Evolutionary conservation across 2,329 filamentous ascomycete species (phyloP).

Genomic region (Zalaria obscura): DNA sequence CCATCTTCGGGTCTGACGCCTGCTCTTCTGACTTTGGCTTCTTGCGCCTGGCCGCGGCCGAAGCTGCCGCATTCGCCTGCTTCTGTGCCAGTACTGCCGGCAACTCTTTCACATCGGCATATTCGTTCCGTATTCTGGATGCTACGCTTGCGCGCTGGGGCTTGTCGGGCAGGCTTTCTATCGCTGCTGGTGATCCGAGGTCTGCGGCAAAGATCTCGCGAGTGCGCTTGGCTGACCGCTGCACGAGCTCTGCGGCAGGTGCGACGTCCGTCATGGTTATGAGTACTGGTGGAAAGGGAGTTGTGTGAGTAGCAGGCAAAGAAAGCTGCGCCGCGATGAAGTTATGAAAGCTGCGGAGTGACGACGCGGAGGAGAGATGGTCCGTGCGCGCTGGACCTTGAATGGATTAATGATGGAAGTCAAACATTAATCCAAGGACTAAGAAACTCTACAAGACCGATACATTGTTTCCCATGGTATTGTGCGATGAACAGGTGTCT

Average conservation of each 20-base stretch:
- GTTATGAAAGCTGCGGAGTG: too few relatives aligned
- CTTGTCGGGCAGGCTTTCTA: constrained; percentile 26
- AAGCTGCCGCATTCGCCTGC: constrained; percentile 47
- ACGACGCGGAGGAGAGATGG: background rate
- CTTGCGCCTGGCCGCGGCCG: constrained; percentile 48
- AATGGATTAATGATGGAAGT: background rate
- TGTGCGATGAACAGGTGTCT: too few relatives aligned
- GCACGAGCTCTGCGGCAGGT: constrained; percentile 17
- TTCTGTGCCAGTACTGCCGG: constrained; percentile 68
- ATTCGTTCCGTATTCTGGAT: constrained; percentile 56
- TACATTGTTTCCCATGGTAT: too few relatives aligned
- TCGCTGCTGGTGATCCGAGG: constrained; percentile 28
- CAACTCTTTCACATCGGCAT: constrained; percentile 61
- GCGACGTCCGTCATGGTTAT: constrained; percentile 4
- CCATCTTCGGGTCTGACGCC: constrained; percentile 40
- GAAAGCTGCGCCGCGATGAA: too few relatives aligned
- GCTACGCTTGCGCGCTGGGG: constrained; percentile 35
- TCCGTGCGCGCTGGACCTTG: background rate
- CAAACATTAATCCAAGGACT: too few relatives aligned
- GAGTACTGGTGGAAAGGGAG: background rate
- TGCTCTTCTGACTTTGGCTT: constrained; percentile 42
- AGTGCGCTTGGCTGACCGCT: constrained; percentile 37
- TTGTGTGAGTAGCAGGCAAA: background rate
- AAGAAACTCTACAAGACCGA: too few relatives aligned
- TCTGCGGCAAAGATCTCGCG: constrained; percentile 40